Base-by-base conservation (phyloP, 257 asterid genomes). In the Solanum arcanum region DNA sequence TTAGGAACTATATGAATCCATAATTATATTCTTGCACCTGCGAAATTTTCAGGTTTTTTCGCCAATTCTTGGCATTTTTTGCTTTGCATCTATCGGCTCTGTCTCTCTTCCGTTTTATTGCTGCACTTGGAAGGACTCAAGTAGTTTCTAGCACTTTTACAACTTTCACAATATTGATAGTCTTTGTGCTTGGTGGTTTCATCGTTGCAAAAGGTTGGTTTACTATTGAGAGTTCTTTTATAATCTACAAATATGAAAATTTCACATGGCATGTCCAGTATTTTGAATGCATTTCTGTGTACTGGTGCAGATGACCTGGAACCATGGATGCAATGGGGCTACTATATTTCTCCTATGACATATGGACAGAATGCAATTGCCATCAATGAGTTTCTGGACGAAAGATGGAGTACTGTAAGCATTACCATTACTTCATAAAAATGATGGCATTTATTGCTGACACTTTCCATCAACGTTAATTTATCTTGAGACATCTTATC, bases 111-210 rank as follows among this genome's bases (percentile, higher is more conserved):
- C 94, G 99, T 77, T 92, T 94, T 83, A 91, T 95, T 59, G 98
- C 93, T 25, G 97, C 94, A 31, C 92, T 97, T 83, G 99, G 98
- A 88, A 91, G 99, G 90, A 92, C 96, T 27, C 95, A 90, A 91
- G 98, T 95, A 81, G 97, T 95, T 86, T 94, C 98, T 60, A 92
- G 39, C 94, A 93, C 98, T 62, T 89, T 93, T 41, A 95, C 96
- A 33, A 94, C 98, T 84, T 95, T 97, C 91, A 80, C 95, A 64
- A 87, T 97, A 91, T 92, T 96, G 41, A 21, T 96, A 90, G 96
- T 95, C 47, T 96, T 96, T 87, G 97, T 96, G 41, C 98, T 94
- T 83, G 99, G 98, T 88, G 98, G 99, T 87, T 95, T 94, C 86
- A 94, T 97, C 87, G 90, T 97, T 76, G 92, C 98, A 15, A 95